Conservation (phyloP, 2,329 filamentous ascomycete genomes). For the Teratosphaeria gauchensis region DNA sequence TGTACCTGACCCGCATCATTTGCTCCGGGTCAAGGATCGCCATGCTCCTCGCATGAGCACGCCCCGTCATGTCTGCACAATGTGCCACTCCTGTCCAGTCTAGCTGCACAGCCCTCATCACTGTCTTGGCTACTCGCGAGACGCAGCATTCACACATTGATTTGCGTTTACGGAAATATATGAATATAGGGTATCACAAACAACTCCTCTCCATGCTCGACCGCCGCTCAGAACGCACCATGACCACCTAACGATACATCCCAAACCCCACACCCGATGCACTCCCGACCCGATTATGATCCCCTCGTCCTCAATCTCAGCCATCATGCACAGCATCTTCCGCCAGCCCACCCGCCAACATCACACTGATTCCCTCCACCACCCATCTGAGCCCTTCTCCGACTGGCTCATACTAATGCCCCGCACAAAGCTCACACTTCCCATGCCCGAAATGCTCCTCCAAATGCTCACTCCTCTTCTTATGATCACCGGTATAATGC, state of each 20-base stretch:
- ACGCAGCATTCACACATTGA: not conserved
- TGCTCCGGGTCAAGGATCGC: no score
- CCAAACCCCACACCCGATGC: not conserved
- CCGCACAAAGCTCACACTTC: conserved; percentile 11
- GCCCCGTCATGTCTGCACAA: not conserved
- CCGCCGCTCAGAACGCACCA: not conserved
- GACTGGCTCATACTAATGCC: conserved; percentile 7
- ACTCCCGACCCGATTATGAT: not conserved
- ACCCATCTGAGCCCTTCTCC: not conserved
- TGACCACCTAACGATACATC: not conserved
- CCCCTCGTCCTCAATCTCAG: not conserved
- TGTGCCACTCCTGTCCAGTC: not conserved
- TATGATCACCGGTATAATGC: conserved; percentile 22
- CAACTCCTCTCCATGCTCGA: not conserved
- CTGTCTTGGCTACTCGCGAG: not conserved
- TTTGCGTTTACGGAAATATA: not conserved
- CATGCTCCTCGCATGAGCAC: not conserved
- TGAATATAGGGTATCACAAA: not conserved
- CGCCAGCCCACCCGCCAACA: not conserved
- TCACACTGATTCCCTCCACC: conserved; percentile 2
- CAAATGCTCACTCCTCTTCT: conserved; percentile 4
- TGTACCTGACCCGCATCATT: no score
- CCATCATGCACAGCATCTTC: not conserved
- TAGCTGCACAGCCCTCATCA: not conserved
- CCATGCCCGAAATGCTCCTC: not conserved